These are phyloP conservation scores for Xerocomus potaroensis DNA, from an alignment of 768 basidiomycete species.

Conservation along the genomic window DNA sequence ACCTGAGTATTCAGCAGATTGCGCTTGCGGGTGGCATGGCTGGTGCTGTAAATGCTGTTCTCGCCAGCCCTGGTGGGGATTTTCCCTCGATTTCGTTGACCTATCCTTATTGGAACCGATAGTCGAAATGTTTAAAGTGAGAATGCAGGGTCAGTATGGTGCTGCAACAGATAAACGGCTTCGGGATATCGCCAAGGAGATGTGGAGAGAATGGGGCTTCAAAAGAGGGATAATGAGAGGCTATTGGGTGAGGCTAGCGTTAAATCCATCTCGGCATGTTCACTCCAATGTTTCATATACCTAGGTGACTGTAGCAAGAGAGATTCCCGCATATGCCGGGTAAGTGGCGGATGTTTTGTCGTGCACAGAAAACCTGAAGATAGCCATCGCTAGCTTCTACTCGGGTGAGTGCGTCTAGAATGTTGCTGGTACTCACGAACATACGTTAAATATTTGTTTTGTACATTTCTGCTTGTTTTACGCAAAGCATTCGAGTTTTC, in stretches of 20 bases:
- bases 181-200: conserved; percentile 65
- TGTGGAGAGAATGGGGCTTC: conserved; percentile 87
- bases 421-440: not conserved
- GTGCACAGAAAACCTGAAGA: not conserved
- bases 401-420: conserved; percentile 37
- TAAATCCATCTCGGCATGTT: not conserved
- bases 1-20: conserved; percentile 73
- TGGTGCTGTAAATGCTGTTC: conserved; percentile 82
- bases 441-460: not conserved
- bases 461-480: not conserved
- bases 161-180: conserved; percentile 73
- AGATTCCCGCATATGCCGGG: conserved; percentile 97
- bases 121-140: conserved; percentile 99
- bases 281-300: not conserved
- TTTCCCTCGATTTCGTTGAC: not conserved
- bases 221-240: conserved; percentile 90
- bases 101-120: not conserved
- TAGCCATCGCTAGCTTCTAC: conserved; percentile 52
- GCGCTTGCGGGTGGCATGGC: conserved; percentile 90
- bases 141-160: conserved; percentile 97
- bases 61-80: conserved; percentile 79
- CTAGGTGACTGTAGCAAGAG: conserved; percentile 84
- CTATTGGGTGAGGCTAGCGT: conserved; percentile 67
- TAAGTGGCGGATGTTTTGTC: conserved; percentile 1
- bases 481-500: conserved; percentile 78